Conservation (phyloP, 352 stramenopile species). For the Phytopythium boreale region DNA sequence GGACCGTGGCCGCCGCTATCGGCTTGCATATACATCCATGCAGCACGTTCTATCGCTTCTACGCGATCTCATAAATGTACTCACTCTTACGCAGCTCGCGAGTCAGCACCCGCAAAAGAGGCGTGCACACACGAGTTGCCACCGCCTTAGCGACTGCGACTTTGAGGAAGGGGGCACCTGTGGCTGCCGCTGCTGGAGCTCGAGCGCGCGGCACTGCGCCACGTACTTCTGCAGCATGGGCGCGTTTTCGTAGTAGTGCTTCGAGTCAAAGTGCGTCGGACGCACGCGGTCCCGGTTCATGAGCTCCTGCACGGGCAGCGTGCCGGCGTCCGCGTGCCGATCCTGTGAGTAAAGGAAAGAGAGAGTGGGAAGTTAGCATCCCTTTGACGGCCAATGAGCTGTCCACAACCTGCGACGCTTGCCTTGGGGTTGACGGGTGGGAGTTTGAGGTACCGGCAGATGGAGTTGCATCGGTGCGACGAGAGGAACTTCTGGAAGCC, state of each 20-base stretch:
- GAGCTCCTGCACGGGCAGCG: slow-evolving; percentile 71
- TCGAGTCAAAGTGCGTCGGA: slow-evolving; percentile 75
- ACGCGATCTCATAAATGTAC: background rate
- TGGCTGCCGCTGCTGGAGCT: slow-evolving; percentile 20
- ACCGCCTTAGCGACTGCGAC: background rate
- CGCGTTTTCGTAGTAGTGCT: slow-evolving; percentile 84
- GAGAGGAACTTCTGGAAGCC: slow-evolving; percentile 88
- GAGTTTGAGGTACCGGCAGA: slow-evolving; percentile 85
- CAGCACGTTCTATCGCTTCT: slow-evolving; percentile 9
- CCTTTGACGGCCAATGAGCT: too few species aligned
- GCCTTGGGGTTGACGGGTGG: slow-evolving; percentile 76
- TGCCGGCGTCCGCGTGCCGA: slow-evolving; percentile 68
- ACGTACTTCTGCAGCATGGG: slow-evolving; percentile 88
- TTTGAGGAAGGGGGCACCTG: background rate
- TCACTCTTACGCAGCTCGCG: background rate
- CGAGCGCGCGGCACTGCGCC: slow-evolving; percentile 57
- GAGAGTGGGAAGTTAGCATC: background rate
- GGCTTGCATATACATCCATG: slow-evolving; percentile 1
- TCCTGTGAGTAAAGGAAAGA: slow-evolving; percentile 18
- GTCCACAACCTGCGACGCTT: background rate
- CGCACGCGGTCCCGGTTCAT: slow-evolving; percentile 77
- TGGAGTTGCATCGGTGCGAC: slow-evolving; percentile 87
- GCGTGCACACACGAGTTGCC: slow-evolving; percentile 4
- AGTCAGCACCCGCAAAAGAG: slow-evolving; percentile 11
- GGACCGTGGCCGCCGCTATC: background rate